Conservation (phyloP, 495 filamentous ascomycete genomes). For the Geopyxis carbonaria region DNA sequence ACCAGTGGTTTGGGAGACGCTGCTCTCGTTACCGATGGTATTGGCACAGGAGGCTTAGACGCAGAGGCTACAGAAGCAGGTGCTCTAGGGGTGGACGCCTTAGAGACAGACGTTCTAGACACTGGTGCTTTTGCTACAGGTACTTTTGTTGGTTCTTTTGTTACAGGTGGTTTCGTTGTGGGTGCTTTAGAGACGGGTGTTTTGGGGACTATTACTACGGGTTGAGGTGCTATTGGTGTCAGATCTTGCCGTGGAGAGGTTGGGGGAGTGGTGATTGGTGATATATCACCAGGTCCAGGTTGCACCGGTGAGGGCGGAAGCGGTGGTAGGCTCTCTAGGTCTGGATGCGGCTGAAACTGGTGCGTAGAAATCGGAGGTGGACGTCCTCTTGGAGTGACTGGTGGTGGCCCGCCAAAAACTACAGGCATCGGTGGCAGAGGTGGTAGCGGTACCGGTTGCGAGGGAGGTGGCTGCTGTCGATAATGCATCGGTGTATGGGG, state of each 20-base stretch:
- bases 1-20: too few relatives aligned
- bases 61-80: too few relatives aligned
- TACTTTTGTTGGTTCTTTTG: too few relatives aligned
- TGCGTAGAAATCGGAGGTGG: conserved; percentile 20
- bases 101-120: too few relatives aligned
- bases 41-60: too few relatives aligned
- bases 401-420: too few relatives aligned
- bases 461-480: neutral
- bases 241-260: conserved; percentile 13
- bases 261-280: conserved; percentile 23
- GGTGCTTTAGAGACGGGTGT: too few relatives aligned
- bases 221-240: neutral
- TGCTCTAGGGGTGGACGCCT: too few relatives aligned
- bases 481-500: conserved; percentile 14
- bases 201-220: too few relatives aligned
- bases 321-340: neutral
- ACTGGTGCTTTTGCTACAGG: too few relatives aligned
- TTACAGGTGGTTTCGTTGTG: too few relatives aligned
- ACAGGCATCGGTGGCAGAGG: neutral
- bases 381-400: conserved; percentile 11
- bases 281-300: conserved; percentile 23
- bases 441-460: neutral
- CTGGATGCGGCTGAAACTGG: neutral
- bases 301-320: conserved; percentile 22
- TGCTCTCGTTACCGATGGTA: too few relatives aligned